phyloP scores from a whole-genome alignment of 129 eudicot genomes.

The Saposhnikovia divaricata region DNA sequence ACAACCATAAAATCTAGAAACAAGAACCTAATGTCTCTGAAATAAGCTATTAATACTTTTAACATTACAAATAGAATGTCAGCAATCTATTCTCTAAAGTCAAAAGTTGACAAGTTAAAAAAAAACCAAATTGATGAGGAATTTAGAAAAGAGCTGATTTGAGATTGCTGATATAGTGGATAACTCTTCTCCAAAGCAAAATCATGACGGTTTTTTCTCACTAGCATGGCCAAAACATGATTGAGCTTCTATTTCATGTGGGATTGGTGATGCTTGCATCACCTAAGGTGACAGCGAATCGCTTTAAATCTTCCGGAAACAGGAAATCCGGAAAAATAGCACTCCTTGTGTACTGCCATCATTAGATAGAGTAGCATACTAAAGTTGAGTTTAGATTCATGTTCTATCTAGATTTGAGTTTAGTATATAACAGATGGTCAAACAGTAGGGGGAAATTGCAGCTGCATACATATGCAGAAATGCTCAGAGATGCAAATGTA shows the following conservation, averaged over 20 bases:
- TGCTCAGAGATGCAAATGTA: slow-evolving; percentile 11
- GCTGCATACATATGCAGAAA: slow-evolving; percentile 1
- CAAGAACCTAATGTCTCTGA: neutral
- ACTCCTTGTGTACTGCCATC: slow-evolving; percentile 20
- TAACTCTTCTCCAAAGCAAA: slow-evolving; percentile 66
- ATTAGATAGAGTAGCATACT: slow-evolving; percentile 55
- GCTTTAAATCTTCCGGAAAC: neutral
- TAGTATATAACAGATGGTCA: slow-evolving; percentile 11
- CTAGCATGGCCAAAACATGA: slow-evolving; percentile 74
- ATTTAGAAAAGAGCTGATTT: no score
- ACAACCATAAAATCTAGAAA: neutral
- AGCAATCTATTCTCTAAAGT: no score
- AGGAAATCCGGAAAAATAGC: neutral
- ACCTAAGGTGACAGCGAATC: neutral
- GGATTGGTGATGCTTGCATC: slow-evolving; percentile 40
- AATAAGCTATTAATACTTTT: no score
- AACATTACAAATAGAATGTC: no score
- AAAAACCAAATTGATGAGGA: no score
- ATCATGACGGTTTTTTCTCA: slow-evolving; percentile 77
- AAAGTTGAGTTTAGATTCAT: slow-evolving; percentile 75
- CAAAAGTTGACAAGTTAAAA: no score
- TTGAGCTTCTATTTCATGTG: slow-evolving; percentile 53
- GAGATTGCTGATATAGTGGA: no score
- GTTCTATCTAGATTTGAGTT: slow-evolving; percentile 69
- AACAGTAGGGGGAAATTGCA: slow-evolving; percentile 26